A percentile compares a stretch with the other conserved stretches of the same genome.
These are phyloP conservation scores for Fusarium sp. DNA, from an alignment of 2,329 filamentous ascomycete species.

Conservation along the genomic window DNA sequence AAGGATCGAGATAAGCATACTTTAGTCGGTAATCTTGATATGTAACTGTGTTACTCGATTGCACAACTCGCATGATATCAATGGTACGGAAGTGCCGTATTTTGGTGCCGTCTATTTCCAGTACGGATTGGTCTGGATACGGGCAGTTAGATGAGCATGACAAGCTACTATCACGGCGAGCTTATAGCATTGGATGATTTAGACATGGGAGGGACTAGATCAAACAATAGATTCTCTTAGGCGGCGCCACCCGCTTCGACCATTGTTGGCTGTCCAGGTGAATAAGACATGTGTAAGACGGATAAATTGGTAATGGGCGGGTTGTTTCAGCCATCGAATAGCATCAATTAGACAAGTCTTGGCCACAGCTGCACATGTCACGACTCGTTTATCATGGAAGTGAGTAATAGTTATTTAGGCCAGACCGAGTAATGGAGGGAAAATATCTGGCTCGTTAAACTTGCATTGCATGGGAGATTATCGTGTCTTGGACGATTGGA, in stretches of 20 bases:
- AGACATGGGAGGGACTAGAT: conserved; percentile 1
- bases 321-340: conserved; percentile 18
- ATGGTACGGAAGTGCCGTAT: no score
- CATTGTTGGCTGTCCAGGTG: conserved; percentile 8
- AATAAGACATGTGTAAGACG: not conserved
- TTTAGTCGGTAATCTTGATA: no score
- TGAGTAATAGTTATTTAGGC: no score
- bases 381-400: not conserved
- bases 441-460: not conserved
- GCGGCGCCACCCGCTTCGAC: conserved; percentile 20
- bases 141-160: no score
- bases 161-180: no score
- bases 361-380: conserved; percentile 9
- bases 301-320: not conserved
- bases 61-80: no score
- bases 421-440: not conserved
- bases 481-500: conserved; percentile 10
- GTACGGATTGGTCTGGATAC: no score
- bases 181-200: not conserved
- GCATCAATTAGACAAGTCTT: conserved; percentile 5
- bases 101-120: no score
- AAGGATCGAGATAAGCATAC: no score
- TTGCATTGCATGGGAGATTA: conserved; percentile 5
- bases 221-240: conserved; percentile 9
- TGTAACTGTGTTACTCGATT: no score